Evolutionary conservation across 108 stramenopile species (phyloP).

Genomic region (Nannochloropsis salina): DNA sequence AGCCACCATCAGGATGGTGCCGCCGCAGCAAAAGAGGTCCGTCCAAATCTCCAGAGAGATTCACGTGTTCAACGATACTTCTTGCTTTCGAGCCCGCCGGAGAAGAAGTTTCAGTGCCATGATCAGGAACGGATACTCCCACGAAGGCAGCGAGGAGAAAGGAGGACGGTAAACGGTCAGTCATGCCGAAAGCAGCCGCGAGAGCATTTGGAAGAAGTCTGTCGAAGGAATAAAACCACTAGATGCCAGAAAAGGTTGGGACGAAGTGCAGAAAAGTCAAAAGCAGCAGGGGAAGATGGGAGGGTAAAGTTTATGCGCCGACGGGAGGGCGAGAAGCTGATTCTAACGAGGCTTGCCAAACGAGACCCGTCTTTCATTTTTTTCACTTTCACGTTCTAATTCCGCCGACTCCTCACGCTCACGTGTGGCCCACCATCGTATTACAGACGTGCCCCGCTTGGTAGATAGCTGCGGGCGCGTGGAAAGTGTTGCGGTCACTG

Average conservation of each 20-base stretch:
- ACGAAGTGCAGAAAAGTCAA: no score
- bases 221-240: not conserved
- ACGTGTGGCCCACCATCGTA: not conserved
- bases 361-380: no score
- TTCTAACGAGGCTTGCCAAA: no score
- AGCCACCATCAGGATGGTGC: not conserved
- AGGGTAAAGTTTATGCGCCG: no score
- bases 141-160: not conserved
- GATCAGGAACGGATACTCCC: not conserved
- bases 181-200: not conserved
- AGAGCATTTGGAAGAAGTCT: not conserved
- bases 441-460: not conserved
- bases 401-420: no score
- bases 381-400: no score
- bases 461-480: not conserved
- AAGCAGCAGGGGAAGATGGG: no score
- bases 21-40: not conserved
- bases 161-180: not conserved
- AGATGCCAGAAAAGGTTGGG: no score
- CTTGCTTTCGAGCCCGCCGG: not conserved
- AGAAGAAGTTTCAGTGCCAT: not conserved
- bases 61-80: not conserved
- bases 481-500: not conserved
- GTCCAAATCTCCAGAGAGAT: not conserved
- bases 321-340: no score